Percentiles rank a stretch among this genome's conserved stretches.
Conservation (phyloP, 106 monocot genomes). For the Amphibolis antarctica region DNA sequence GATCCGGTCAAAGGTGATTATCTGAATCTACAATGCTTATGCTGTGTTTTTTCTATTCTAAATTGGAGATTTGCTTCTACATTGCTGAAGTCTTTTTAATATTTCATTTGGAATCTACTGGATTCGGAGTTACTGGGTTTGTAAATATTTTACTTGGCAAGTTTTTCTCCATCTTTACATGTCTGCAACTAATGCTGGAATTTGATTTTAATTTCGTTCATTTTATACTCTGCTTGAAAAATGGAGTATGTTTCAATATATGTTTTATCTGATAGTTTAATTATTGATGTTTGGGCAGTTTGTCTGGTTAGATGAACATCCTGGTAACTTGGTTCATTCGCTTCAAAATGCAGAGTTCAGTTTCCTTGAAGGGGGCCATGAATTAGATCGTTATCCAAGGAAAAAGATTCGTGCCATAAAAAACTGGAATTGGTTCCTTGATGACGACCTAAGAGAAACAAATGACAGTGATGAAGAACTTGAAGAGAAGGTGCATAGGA, state of each 20-base stretch:
- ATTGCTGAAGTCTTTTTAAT: neutral
- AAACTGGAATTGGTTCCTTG: slow-evolving; percentile 55
- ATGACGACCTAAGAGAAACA: slow-evolving; percentile 8
- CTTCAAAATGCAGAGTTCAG: slow-evolving; percentile 41
- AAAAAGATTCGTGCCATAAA: slow-evolving; percentile 26
- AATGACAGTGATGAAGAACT: slow-evolving; percentile 30
- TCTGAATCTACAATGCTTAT: neutral
- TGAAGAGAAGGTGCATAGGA: slow-evolving; percentile 10
- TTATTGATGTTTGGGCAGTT: too few relatives aligned
- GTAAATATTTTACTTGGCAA: too few relatives aligned
- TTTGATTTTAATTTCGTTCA: too few relatives aligned
- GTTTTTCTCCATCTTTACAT: neutral
- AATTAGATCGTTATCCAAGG: slow-evolving; percentile 38
- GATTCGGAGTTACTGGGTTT: neutral
- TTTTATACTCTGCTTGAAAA: too few relatives aligned
- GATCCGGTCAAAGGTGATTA: slow-evolving; percentile 14
- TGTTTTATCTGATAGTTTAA: too few relatives aligned
- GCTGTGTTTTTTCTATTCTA: too few relatives aligned
- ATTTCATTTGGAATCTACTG: neutral
- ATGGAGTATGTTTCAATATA: too few relatives aligned
- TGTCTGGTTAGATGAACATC: too few relatives aligned
- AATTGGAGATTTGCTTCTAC: too few relatives aligned
- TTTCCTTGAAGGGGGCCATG: slow-evolving; percentile 47
- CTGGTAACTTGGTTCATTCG: neutral
- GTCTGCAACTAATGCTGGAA: too few relatives aligned